Evolutionary conservation across 2,329 filamentous ascomycete genomes (phyloP).

Genomic region (Venturia pyrina): DNA sequence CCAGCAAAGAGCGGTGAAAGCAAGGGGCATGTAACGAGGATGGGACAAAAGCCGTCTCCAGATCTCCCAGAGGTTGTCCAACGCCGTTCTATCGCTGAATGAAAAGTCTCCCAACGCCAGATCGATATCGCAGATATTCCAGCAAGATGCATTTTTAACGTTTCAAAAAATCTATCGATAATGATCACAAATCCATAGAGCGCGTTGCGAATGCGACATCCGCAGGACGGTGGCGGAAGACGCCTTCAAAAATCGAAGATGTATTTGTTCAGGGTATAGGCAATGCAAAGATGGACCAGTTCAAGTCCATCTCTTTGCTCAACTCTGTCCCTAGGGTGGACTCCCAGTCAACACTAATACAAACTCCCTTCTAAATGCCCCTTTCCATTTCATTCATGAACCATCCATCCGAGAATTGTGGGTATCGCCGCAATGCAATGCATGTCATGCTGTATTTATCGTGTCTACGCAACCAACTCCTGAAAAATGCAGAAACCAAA

Average conservation of each 20-base stretch:
- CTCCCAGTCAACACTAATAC: not conserved
- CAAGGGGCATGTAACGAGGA: too few species aligned
- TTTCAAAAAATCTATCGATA: not conserved
- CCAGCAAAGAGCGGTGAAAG: too few species aligned
- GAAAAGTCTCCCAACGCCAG: too few species aligned
- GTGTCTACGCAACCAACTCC: not conserved
- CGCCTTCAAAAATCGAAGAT: not conserved
- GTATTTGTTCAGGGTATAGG: not conserved
- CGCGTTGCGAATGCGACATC: too few species aligned
- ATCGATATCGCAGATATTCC: too few species aligned
- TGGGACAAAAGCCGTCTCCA: too few species aligned
- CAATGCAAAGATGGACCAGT: not conserved
- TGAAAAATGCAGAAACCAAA: not conserved
- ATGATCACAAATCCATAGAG: too few species aligned
- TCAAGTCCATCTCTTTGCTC: not conserved
- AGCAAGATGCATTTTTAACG: too few species aligned
- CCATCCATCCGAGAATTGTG: not conserved
- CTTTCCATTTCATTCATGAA: not conserved
- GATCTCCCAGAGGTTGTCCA: too few species aligned
- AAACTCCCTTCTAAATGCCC: not conserved
- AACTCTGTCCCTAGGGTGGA: not conserved
- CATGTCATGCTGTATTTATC: not conserved
- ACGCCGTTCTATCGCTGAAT: too few species aligned
- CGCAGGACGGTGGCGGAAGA: too few species aligned
- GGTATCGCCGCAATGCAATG: constrained; percentile 2